Evolutionary conservation across 2,329 filamentous ascomycete genomes (phyloP).

Genomic region (Tolypocladium cylindrosporum): DNA sequence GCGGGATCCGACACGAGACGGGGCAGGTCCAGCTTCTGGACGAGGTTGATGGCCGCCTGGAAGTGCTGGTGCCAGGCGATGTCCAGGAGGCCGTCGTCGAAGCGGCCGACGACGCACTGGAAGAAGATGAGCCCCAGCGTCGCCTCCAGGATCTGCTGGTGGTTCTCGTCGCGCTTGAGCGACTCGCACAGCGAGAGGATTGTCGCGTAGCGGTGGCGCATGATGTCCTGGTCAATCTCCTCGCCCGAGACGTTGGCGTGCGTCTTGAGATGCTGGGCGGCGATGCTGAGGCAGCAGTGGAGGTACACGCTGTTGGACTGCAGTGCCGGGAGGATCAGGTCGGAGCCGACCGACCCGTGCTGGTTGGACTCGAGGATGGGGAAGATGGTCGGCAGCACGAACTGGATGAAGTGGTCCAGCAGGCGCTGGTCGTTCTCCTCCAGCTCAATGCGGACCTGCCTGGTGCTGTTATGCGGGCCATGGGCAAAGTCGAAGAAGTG

Average conservation of each 20-base stretch:
- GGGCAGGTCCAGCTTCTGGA: slow-evolving; percentile 75
- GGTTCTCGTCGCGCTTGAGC: slow-evolving; percentile 69
- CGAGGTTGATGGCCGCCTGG: slow-evolving; percentile 76
- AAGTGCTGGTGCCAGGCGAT: slow-evolving; percentile 98
- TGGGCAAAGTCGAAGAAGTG: slow-evolving; percentile 80
- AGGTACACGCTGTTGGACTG: slow-evolving; percentile 89
- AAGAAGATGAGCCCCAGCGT: slow-evolving; percentile 94
- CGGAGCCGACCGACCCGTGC: slow-evolving; percentile 68
- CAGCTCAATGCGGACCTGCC: slow-evolving; percentile 68
- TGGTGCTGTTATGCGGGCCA: slow-evolving; percentile 48
- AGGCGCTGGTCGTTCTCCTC: slow-evolving; percentile 81
- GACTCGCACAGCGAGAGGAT: slow-evolving; percentile 79
- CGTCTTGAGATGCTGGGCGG: slow-evolving; percentile 86
- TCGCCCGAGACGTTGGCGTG: slow-evolving; percentile 51
- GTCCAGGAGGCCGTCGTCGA: slow-evolving; percentile 76
- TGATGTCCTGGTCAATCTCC: slow-evolving; percentile 80
- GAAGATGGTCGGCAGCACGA: slow-evolving; percentile 81
- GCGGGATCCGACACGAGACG: slow-evolving; percentile 51
- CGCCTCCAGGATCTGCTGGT: slow-evolving; percentile 82
- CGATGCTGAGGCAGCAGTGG: slow-evolving; percentile 89
- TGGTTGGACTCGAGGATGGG: slow-evolving; percentile 87
- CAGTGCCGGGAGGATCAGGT: slow-evolving; percentile 78
- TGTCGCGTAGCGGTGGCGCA: slow-evolving; percentile 82
- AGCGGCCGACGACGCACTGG: slow-evolving; percentile 81
- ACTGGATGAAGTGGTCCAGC: slow-evolving; percentile 82